A percentile compares a stretch with the other conserved stretches of the same genome.
phyloP scores from a whole-genome alignment of 2,329 filamentous ascomycete genomes.

The Fusarium multiceps region DNA sequence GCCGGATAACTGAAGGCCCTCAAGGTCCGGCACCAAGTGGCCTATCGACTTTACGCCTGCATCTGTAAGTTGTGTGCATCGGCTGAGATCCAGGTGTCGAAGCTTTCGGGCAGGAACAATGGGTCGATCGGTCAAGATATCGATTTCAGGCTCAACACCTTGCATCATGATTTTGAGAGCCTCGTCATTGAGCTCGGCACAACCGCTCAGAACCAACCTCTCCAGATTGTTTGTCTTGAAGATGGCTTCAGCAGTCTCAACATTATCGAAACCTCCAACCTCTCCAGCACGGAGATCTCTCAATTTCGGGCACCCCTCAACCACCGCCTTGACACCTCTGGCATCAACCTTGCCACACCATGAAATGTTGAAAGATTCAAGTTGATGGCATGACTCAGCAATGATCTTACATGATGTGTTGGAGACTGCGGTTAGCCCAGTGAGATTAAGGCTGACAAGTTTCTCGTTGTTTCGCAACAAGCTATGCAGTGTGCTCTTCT shows the following conservation, averaged over 20 bases:
- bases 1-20: constrained; percentile 85
- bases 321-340: constrained; percentile 76
- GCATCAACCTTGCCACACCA: constrained; percentile 93
- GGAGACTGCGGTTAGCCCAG: constrained; percentile 81
- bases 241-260: constrained; percentile 76
- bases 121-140: constrained; percentile 80
- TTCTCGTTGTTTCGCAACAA: constrained; percentile 79
- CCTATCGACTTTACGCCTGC: constrained; percentile 77
- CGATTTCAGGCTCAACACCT: constrained; percentile 79
- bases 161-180: constrained; percentile 79
- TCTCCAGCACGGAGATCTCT: constrained; percentile 86
- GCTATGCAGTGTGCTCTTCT: constrained; percentile 79
- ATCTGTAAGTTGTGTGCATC: constrained; percentile 80
- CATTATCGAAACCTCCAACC: constrained; percentile 80
- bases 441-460: constrained; percentile 86
- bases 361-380: constrained; percentile 89
- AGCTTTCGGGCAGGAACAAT: constrained; percentile 81
- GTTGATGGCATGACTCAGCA: constrained; percentile 78
- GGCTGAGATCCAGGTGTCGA: constrained; percentile 85
- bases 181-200: constrained; percentile 80
- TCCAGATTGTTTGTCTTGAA: constrained; percentile 86
- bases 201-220: constrained; percentile 83
- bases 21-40: constrained; percentile 79
- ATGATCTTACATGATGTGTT: constrained; percentile 90
- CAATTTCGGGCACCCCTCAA: constrained; percentile 78